A percentile compares a stretch with the other conserved stretches of the same genome.
Evolutionary conservation across 2,329 filamentous ascomycete genomes (phyloP).

Genomic region (Chalara sp.): DNA sequence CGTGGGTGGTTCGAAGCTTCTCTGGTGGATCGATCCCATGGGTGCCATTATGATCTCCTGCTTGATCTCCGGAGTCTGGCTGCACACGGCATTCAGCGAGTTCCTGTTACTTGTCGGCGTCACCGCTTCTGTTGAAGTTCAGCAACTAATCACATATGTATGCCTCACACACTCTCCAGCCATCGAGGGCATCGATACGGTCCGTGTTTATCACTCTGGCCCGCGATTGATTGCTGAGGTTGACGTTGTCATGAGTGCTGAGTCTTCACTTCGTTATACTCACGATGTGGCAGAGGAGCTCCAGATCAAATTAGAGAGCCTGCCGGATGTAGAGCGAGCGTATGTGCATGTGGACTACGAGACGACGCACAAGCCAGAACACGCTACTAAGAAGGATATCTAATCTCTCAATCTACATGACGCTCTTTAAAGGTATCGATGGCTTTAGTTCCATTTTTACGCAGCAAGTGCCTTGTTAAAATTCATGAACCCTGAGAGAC

Average conservation of each 20-base stretch:
- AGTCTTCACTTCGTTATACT: slow-evolving; percentile 65
- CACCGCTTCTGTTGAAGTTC: slow-evolving; percentile 73
- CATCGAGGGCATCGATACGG: slow-evolving; percentile 83
- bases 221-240: slow-evolving; percentile 89
- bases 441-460: no score
- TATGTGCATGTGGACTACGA: slow-evolving; percentile 98
- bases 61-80: slow-evolving; percentile 75
- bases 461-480: no score
- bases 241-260: slow-evolving; percentile 86
- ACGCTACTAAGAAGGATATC: slow-evolving; percentile 55
- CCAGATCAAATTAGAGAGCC: slow-evolving; percentile 86
- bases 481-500: no score
- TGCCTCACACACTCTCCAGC: slow-evolving; percentile 83
- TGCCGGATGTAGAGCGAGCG: slow-evolving; percentile 86
- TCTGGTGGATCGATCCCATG: slow-evolving; percentile 92
- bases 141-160: slow-evolving; percentile 94
- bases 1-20: slow-evolving; percentile 80
- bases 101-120: slow-evolving; percentile 90
- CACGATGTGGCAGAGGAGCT: slow-evolving; percentile 93
- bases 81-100: slow-evolving; percentile 77
- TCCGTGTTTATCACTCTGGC: slow-evolving; percentile 87
- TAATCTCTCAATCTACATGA: slow-evolving; percentile 20
- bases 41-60: slow-evolving; percentile 80
- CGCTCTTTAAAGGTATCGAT: no score
- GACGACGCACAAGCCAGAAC: slow-evolving; percentile 90